These are phyloP conservation scores for Sextonia rubra DNA, from an alignment of 164 flowering plant species.

Conservation along the genomic window DNA sequence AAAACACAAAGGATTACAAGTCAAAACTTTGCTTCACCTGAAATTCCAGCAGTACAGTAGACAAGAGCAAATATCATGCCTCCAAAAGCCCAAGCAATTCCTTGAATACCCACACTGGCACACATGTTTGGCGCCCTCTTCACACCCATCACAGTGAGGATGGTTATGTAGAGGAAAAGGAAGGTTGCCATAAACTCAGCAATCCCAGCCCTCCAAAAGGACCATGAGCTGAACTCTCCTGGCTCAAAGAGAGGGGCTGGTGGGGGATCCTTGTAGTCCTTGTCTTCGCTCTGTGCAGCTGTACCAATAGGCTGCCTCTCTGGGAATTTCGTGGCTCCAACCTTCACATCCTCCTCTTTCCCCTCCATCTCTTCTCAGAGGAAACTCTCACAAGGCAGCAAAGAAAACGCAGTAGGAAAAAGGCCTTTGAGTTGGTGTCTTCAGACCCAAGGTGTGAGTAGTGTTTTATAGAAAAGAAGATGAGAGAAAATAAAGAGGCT, in stretches of 20 bases:
- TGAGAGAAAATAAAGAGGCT: background rate
- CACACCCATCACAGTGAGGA: slow-evolving; percentile 61
- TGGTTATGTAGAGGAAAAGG: slow-evolving; percentile 53
- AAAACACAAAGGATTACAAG: background rate
- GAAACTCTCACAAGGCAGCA: background rate
- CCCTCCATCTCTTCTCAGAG: slow-evolving; percentile 35
- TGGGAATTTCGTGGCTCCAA: slow-evolving; percentile 59
- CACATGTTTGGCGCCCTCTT: slow-evolving; percentile 33
- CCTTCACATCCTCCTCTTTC: slow-evolving; percentile 50
- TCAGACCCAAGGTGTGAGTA: too few relatives aligned
- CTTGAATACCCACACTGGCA: slow-evolving; percentile 55
- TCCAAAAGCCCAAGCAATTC: slow-evolving; percentile 70
- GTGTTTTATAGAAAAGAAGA: background rate
- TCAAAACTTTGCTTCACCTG: slow-evolving; percentile 27
- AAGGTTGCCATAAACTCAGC: slow-evolving; percentile 62
- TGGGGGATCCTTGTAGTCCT: slow-evolving; percentile 63
- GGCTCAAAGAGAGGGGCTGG: slow-evolving; percentile 57
- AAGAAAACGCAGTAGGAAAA: background rate
- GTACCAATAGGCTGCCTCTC: slow-evolving; percentile 63
- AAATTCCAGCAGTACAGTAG: slow-evolving; percentile 70
- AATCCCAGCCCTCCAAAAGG: slow-evolving; percentile 59
- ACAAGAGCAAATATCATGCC: slow-evolving; percentile 70
- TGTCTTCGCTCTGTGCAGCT: slow-evolving; percentile 42
- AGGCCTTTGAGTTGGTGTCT: background rate
- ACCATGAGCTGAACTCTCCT: slow-evolving; percentile 53